Conservation (phyloP, 177 flowering plant genomes). For the Vitis hybrid region DNA sequence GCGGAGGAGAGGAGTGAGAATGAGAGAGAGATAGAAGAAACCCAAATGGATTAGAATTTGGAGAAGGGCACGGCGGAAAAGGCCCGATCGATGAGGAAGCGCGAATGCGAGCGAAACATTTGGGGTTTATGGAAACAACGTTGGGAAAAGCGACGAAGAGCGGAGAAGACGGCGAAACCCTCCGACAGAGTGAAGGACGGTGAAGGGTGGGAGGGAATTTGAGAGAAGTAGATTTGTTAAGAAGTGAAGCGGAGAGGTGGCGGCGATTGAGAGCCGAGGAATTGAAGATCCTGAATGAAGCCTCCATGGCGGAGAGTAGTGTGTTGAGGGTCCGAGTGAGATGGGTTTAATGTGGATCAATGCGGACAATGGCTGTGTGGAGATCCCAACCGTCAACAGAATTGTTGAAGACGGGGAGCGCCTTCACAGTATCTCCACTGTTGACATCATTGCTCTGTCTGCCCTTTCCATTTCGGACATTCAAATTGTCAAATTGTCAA, state of each 20-base stretch:
- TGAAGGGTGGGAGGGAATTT: conserved; percentile 3
- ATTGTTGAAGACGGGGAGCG: too few relatives aligned
- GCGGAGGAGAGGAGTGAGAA: conserved; percentile 11
- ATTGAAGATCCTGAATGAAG: conserved; percentile 32
- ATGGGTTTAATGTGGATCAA: not conserved
- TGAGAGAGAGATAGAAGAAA: conserved; percentile 22
- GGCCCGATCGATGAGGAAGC: conserved; percentile 8
- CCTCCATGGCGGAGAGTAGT: conserved; percentile 37
- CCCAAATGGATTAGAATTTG: conserved; percentile 15
- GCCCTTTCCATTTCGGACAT: too few relatives aligned
- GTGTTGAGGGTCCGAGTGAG: not conserved
- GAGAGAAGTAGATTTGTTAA: conserved; percentile 10
- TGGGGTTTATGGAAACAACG: not conserved
- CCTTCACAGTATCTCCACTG: too few relatives aligned
- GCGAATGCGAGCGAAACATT: conserved; percentile 1
- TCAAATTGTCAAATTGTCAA: too few relatives aligned
- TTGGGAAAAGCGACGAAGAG: not conserved
- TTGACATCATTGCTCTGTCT: too few relatives aligned
- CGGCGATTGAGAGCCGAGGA: conserved; percentile 27
- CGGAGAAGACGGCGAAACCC: not conserved
- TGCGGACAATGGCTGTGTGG: too few relatives aligned
- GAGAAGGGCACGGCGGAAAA: conserved; percentile 8
- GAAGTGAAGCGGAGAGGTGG: conserved; percentile 17
- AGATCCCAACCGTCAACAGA: too few relatives aligned
- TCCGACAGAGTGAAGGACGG: not conserved